Evolutionary conservation across 768 basidiomycete genomes (phyloP).

Genomic region (Cystoderma amianthinum): DNA sequence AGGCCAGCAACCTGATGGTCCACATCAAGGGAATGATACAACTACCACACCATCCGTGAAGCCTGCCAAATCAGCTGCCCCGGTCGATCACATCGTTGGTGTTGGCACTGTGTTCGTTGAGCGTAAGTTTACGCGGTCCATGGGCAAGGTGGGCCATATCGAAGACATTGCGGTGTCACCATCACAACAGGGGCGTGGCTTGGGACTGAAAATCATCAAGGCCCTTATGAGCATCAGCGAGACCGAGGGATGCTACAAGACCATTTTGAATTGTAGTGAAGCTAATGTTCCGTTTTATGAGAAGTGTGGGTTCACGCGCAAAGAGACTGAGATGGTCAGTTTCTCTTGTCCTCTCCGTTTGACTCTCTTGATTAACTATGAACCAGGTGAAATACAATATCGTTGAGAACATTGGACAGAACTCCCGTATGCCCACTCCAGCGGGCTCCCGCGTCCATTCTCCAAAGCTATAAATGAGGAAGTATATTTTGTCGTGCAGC

Average conservation of each 20-base stretch:
- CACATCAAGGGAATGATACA: neutral
- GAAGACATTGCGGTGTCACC: slow-evolving; percentile 96
- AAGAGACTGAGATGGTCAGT: slow-evolving; percentile 90
- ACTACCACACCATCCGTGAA: neutral
- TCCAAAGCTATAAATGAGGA: no score
- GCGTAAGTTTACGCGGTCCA: slow-evolving; percentile 85
- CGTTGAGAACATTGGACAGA: no score
- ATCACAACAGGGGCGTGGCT: slow-evolving; percentile 83
- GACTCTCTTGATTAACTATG: no score
- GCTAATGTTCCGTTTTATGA: slow-evolving; percentile 93
- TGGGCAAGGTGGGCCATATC: slow-evolving; percentile 91
- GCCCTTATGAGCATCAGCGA: slow-evolving; percentile 83
- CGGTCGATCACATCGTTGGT: slow-evolving; percentile 67
- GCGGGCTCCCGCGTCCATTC: no score
- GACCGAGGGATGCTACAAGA: slow-evolving; percentile 85
- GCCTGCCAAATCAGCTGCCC: neutral
- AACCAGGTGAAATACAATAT: no score
- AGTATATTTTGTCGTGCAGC: no score
- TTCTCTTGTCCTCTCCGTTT: neutral
- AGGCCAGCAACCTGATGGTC: neutral
- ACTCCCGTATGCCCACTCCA: no score
- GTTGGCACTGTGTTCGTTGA: slow-evolving; percentile 85
- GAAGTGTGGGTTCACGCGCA: slow-evolving; percentile 90
- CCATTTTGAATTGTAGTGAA: slow-evolving; percentile 91
- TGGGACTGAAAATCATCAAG: slow-evolving; percentile 83